Conservation (phyloP, 2,329 filamentous ascomycete species). For the Escovopsis sp. region DNA sequence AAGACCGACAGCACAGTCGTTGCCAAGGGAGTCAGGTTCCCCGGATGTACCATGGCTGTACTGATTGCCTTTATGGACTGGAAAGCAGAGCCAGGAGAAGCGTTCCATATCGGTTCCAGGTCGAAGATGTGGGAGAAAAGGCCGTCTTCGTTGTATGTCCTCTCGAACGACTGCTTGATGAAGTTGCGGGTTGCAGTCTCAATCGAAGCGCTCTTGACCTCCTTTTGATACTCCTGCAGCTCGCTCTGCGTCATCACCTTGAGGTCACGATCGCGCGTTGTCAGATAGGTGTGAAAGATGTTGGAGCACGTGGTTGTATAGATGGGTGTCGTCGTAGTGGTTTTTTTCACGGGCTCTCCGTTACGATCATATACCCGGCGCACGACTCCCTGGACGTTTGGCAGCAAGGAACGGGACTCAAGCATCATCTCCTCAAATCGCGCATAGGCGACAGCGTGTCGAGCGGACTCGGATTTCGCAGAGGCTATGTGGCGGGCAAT, state of each 20-base stretch:
- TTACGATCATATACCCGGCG: slow-evolving; percentile 36
- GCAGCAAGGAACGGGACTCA: slow-evolving; percentile 40
- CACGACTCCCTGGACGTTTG: slow-evolving; percentile 39
- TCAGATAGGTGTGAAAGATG: slow-evolving; percentile 39
- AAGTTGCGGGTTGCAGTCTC: slow-evolving; percentile 43
- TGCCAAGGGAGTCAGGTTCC: slow-evolving; percentile 38
- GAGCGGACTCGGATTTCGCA: slow-evolving; percentile 43
- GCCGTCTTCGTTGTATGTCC: slow-evolving; percentile 38
- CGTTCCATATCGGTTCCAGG: slow-evolving; percentile 38
- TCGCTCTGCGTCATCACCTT: slow-evolving; percentile 39
- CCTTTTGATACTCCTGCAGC: slow-evolving; percentile 37
- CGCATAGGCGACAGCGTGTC: slow-evolving; percentile 44
- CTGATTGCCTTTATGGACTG: slow-evolving; percentile 33
- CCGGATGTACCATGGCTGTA: slow-evolving; percentile 36
- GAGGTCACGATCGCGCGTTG: slow-evolving; percentile 37
- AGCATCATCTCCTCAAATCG: slow-evolving; percentile 44
- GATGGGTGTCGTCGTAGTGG: slow-evolving; percentile 30
- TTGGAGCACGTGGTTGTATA: slow-evolving; percentile 40
- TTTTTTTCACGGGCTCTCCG: slow-evolving; percentile 29
- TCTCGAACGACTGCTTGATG: slow-evolving; percentile 45
- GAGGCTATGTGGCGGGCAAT: slow-evolving; percentile 37
- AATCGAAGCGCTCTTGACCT: slow-evolving; percentile 31
- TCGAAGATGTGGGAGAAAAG: slow-evolving; percentile 42
- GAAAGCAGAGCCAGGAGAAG: slow-evolving; percentile 34
- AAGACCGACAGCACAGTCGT: slow-evolving; percentile 33